phyloP scores from a whole-genome alignment of 257 asterid species.

The Phtheirospermum japonicum region DNA sequence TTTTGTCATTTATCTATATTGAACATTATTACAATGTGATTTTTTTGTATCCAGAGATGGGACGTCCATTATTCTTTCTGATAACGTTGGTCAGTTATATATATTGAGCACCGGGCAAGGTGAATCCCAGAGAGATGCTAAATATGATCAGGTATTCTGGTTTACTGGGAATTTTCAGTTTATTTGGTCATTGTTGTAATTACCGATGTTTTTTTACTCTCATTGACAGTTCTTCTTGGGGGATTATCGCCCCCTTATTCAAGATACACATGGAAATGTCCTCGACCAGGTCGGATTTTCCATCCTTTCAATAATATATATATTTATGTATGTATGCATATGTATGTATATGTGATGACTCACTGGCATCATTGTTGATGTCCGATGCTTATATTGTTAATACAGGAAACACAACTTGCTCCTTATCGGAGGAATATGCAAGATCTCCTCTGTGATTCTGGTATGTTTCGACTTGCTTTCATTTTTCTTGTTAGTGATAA shows the following conservation, averaged over 20 bases:
- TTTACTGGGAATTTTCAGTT: constrained; percentile 12
- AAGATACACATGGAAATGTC: constrained; percentile 89
- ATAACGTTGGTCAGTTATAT: constrained; percentile 89
- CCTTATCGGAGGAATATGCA: constrained; percentile 95
- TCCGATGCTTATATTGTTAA: constrained; percentile 28
- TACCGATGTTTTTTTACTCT: constrained; percentile 31
- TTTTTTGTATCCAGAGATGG: constrained; percentile 75
- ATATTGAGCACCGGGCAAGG: constrained; percentile 93
- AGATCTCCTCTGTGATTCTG: constrained; percentile 98
- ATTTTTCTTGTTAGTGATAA: constrained; percentile 14
- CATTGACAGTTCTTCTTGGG: constrained; percentile 85
- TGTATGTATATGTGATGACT: background rate
- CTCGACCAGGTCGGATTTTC: constrained; percentile 77
- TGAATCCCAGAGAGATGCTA: constrained; percentile 88
- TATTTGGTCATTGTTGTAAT: constrained; percentile 19
- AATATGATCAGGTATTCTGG: constrained; percentile 79
- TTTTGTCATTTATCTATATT: background rate
- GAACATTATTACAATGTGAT: constrained; percentile 2
- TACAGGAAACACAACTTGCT: constrained; percentile 91
- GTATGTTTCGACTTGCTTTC: constrained; percentile 34
- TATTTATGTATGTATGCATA: background rate
- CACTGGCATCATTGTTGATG: background rate
- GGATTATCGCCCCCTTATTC: constrained; percentile 93
- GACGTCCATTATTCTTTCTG: constrained; percentile 92
- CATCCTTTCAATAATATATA: background rate